Percentiles rank a stretch among this genome's conserved stretches.
Conservation (phyloP, 179 eudicot species). For the Corrigiola litoralis region DNA sequence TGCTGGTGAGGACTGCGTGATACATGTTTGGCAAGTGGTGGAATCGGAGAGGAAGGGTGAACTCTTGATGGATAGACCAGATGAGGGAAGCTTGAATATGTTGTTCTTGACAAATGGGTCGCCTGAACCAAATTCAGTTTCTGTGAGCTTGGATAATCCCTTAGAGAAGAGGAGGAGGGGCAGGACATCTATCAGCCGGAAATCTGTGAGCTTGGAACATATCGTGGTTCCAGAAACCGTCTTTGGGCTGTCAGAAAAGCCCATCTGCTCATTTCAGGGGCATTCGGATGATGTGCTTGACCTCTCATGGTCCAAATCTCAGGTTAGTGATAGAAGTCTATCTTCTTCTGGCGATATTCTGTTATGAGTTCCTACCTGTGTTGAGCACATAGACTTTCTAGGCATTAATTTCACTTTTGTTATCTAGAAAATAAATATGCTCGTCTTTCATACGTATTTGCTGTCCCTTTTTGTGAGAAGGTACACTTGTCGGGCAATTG, state of each 20-base stretch:
- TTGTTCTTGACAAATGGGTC: slow-evolving; percentile 63
- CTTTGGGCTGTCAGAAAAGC: slow-evolving; percentile 87
- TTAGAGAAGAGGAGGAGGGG: slow-evolving; percentile 73
- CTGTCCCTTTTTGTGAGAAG: too few relatives aligned
- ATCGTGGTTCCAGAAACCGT: slow-evolving; percentile 73
- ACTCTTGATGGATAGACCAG: slow-evolving; percentile 57
- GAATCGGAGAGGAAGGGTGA: slow-evolving; percentile 76
- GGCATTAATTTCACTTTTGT: neutral
- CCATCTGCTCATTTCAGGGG: slow-evolving; percentile 88
- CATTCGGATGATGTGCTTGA: slow-evolving; percentile 92
- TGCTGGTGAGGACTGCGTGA: slow-evolving; percentile 94
- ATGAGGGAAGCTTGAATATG: slow-evolving; percentile 71
- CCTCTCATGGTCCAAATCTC: slow-evolving; percentile 97
- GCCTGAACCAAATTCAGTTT: slow-evolving; percentile 54
- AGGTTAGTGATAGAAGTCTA: slow-evolving; percentile 51
- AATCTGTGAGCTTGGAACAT: slow-evolving; percentile 73
- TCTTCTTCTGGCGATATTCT: too few relatives aligned
- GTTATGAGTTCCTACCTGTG: neutral
- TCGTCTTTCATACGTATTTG: too few relatives aligned
- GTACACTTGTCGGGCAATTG: too few relatives aligned
- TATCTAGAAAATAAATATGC: too few relatives aligned
- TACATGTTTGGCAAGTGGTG: slow-evolving; percentile 81
- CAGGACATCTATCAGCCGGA: slow-evolving; percentile 69
- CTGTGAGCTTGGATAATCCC: slow-evolving; percentile 48
- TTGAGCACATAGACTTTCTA: neutral